These are phyloP conservation scores for Arthromyces matolae DNA, from an alignment of 768 basidiomycete species.

Conservation along the genomic window DNA sequence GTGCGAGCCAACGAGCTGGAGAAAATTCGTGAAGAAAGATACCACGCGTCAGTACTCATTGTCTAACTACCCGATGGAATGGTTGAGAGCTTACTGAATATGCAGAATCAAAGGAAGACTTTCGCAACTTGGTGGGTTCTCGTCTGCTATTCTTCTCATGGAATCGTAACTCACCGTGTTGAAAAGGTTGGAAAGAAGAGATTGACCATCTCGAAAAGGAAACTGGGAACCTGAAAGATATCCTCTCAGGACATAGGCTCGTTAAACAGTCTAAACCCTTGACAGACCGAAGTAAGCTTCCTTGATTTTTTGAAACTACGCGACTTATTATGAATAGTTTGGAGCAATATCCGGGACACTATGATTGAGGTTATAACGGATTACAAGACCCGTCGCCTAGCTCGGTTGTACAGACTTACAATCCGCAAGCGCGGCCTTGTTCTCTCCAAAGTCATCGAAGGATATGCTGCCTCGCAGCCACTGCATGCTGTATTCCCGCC, in stretches of 20 bases:
- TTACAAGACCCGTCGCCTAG: too few relatives aligned
- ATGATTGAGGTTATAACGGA: too few relatives aligned
- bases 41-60: too few relatives aligned
- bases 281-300: conserved; percentile 10
- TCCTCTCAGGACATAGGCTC: conserved; percentile 10
- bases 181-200: conserved; percentile 17
- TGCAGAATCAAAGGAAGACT: conserved; percentile 11
- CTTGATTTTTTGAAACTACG: neutral
- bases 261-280: conserved; percentile 9
- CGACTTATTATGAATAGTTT: conserved; percentile 9
- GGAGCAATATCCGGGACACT: too few relatives aligned
- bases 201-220: conserved; percentile 5
- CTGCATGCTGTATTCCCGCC: conserved; percentile 13
- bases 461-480: conserved; percentile 10
- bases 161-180: neutral
- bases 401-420: too few relatives aligned
- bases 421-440: too few relatives aligned
- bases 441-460: conserved; percentile 10
- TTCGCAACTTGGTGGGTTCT: conserved; percentile 1
- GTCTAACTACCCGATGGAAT: too few relatives aligned
- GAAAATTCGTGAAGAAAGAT: too few relatives aligned
- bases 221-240: neutral
- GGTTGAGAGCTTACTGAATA: too few relatives aligned
- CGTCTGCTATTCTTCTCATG: too few relatives aligned
- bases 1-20: too few relatives aligned